These are phyloP conservation scores for Stemphylium beticola DNA, from an alignment of 2,329 filamentous ascomycete genomes.

Conservation along the genomic window DNA sequence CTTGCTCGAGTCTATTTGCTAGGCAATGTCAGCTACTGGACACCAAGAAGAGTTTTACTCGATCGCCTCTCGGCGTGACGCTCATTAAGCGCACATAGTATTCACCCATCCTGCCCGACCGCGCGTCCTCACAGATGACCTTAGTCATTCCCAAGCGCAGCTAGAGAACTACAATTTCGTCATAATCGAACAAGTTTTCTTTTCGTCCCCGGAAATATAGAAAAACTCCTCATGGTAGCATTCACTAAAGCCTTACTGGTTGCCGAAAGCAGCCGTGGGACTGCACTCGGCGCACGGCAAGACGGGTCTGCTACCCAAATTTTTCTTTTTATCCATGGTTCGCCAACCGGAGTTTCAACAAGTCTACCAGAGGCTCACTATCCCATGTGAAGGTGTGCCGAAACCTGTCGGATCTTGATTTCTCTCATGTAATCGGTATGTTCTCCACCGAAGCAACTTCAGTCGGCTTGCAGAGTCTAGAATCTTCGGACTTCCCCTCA, in stretches of 20 bases:
- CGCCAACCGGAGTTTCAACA: neutral
- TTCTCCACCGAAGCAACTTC: neutral
- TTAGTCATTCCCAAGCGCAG: slow-evolving; percentile 8
- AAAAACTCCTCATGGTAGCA: slow-evolving; percentile 1
- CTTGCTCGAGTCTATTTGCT: slow-evolving; percentile 18
- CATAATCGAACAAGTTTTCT: slow-evolving; percentile 5
- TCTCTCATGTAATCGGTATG: neutral
- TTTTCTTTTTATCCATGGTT: neutral
- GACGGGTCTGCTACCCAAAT: neutral
- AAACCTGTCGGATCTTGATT: neutral
- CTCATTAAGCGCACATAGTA: slow-evolving; percentile 11
- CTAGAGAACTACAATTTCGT: slow-evolving; percentile 18
- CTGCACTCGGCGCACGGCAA: slow-evolving; percentile 1
- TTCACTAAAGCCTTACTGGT: slow-evolving; percentile 3
- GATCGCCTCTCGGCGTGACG: slow-evolving; percentile 17
- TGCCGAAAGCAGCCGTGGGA: slow-evolving; percentile 18
- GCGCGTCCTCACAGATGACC: slow-evolving; percentile 18
- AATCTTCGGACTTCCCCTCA: neutral
- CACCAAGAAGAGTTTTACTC: slow-evolving; percentile 28
- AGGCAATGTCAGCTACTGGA: neutral
- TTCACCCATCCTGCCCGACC: slow-evolving; percentile 12
- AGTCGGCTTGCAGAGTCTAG: neutral
- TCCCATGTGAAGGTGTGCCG: neutral
- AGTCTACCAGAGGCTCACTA: neutral
- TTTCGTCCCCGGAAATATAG: neutral